Conservation (phyloP, 768 basidiomycete genomes). For the Boletales sp. region DNA sequence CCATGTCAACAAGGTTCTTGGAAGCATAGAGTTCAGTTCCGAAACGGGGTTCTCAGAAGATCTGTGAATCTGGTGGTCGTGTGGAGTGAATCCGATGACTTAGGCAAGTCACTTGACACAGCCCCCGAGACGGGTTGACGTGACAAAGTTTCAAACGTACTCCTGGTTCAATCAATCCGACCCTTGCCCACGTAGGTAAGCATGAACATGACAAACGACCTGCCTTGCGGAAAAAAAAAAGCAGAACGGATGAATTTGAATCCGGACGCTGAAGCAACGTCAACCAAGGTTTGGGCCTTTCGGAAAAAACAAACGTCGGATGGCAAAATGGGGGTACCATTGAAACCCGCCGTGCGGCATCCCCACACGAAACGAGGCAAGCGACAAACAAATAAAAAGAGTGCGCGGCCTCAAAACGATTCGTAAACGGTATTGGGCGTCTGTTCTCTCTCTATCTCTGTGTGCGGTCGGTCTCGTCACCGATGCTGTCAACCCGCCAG, state of each 20-base stretch:
- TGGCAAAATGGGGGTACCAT: constrained; percentile 7
- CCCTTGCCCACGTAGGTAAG: constrained; percentile 2
- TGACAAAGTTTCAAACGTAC: constrained; percentile 15
- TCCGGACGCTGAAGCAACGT: constrained; percentile 2
- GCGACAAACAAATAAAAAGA: too few relatives aligned
- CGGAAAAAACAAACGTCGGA: too few relatives aligned
- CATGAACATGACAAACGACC: too few relatives aligned
- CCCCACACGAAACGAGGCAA: too few relatives aligned
- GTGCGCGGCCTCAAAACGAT: too few relatives aligned
- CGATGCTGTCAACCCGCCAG: too few relatives aligned
- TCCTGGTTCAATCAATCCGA: constrained; percentile 20
- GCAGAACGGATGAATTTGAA: too few relatives aligned
- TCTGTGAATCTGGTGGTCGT: neutral
- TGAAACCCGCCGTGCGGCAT: neutral
- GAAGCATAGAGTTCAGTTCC: constrained; percentile 3
- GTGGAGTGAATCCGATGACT: too few relatives aligned
- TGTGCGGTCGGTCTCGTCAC: too few relatives aligned
- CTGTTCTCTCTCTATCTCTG: too few relatives aligned
- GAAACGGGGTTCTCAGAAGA: constrained; percentile 6
- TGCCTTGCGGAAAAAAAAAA: too few relatives aligned
- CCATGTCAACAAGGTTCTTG: constrained; percentile 10
- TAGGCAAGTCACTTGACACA: constrained; percentile 5
- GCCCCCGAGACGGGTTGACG: constrained; percentile 3
- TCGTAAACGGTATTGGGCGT: too few relatives aligned
- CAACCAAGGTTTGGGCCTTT: constrained; percentile 23